phyloP scores from a whole-genome alignment of 495 filamentous ascomycete genomes.

The Aspergillus affinis region DNA sequence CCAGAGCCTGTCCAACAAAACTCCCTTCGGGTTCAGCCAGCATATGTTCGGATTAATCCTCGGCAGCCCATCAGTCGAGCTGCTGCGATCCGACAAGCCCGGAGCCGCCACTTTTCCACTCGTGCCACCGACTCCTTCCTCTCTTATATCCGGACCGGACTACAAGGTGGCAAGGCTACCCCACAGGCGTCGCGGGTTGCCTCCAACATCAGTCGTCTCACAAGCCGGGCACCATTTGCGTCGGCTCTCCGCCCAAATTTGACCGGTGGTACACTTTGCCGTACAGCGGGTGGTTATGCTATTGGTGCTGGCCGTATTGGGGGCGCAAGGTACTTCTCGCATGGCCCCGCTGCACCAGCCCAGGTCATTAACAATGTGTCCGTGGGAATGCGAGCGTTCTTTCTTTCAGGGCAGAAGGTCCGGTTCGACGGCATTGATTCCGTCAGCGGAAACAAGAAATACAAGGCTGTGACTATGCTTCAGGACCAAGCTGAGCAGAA shows the following conservation, averaged over 20 bases:
- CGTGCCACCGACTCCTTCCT: slow-evolving; percentile 61
- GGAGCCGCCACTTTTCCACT: slow-evolving; percentile 73
- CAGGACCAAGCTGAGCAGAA: slow-evolving; percentile 67
- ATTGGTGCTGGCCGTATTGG: slow-evolving; percentile 68
- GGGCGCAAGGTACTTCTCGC: slow-evolving; percentile 84
- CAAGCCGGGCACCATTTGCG: slow-evolving; percentile 81
- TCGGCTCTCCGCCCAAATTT: slow-evolving; percentile 89
- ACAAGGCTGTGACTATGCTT: slow-evolving; percentile 64
- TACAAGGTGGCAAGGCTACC: slow-evolving; percentile 61
- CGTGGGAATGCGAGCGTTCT: slow-evolving; percentile 84
- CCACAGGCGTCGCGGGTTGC: slow-evolving; percentile 65
- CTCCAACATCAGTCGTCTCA: slow-evolving; percentile 62
- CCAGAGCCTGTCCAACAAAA: slow-evolving; percentile 49
- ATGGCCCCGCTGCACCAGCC: slow-evolving; percentile 77
- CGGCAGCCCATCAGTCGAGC: slow-evolving; percentile 71
- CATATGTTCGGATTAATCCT: slow-evolving; percentile 52
- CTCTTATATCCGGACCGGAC: slow-evolving; percentile 47
- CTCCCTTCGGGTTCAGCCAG: slow-evolving; percentile 47
- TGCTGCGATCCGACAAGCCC: slow-evolving; percentile 70
- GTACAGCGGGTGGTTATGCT: slow-evolving; percentile 84
- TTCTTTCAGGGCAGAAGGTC: slow-evolving; percentile 80
- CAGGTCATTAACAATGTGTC: slow-evolving; percentile 96
- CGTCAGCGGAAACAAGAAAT: slow-evolving; percentile 71
- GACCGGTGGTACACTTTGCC: slow-evolving; percentile 80
- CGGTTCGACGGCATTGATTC: slow-evolving; percentile 74